Evolutionary conservation across 495 filamentous ascomycete species (phyloP).

Genomic region (Evernia prunastri): DNA sequence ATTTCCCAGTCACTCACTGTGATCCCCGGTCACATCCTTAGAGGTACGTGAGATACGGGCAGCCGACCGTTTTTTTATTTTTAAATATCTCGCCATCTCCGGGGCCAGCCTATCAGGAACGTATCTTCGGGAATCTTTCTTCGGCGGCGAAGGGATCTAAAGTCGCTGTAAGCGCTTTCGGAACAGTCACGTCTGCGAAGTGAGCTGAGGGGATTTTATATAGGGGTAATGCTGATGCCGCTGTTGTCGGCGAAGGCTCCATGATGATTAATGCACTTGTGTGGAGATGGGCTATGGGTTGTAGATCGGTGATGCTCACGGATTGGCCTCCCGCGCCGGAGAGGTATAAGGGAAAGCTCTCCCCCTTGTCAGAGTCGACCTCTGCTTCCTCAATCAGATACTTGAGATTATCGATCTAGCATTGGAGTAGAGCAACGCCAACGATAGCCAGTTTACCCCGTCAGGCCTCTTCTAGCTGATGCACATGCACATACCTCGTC

Average conservation of each 20-base stretch:
- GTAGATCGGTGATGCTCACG: not conserved
- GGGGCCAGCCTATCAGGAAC: not conserved
- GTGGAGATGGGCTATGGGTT: not conserved
- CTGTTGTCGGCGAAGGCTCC: not conserved
- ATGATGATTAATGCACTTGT: not conserved
- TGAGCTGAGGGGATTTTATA: not conserved
- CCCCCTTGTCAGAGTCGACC: too few species aligned
- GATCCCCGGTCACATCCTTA: too few species aligned
- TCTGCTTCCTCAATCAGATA: slow-evolving; percentile 4
- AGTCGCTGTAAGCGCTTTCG: not conserved
- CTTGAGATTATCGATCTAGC: not conserved
- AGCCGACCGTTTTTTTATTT: too few species aligned
- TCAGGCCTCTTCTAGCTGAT: not conserved
- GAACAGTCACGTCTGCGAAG: not conserved
- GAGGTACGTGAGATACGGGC: too few species aligned
- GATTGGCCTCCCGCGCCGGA: too few species aligned
- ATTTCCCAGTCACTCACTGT: too few species aligned
- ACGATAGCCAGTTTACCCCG: not conserved
- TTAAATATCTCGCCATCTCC: too few species aligned
- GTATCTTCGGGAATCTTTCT: not conserved
- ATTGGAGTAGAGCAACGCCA: not conserved
- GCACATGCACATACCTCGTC: not conserved
- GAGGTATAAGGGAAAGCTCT: not conserved
- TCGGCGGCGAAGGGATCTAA: not conserved
- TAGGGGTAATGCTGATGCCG: not conserved